Conservation (phyloP, 129 eudicot genomes). For the Flaveria bidentis region DNA sequence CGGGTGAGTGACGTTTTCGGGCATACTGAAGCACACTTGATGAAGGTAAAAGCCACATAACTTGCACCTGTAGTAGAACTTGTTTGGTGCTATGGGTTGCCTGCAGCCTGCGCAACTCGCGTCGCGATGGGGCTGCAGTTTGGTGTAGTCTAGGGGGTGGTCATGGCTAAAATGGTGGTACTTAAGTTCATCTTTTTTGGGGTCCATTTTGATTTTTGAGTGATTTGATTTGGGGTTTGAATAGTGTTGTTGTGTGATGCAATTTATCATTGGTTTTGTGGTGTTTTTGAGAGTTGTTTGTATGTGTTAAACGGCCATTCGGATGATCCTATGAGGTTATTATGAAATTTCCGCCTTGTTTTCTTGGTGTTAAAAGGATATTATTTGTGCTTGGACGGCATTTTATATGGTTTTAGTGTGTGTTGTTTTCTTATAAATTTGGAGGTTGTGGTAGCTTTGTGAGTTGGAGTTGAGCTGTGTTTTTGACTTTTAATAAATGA, state of each 20-base stretch:
- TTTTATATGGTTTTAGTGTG: not conserved
- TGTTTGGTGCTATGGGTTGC: constrained; percentile 35
- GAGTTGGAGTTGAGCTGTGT: not conserved
- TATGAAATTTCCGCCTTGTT: constrained; percentile 6
- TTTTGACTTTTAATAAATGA: no score
- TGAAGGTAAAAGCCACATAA: constrained; percentile 57
- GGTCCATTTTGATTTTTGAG: constrained; percentile 29
- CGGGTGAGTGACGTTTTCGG: constrained; percentile 50
- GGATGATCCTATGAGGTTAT: constrained; percentile 2
- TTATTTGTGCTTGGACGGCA: constrained; percentile 19
- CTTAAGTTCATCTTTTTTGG: constrained; percentile 9
- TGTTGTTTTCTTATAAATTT: not conserved
- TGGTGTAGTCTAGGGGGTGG: constrained; percentile 41
- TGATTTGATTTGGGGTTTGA: not conserved
- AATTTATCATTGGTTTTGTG: not conserved
- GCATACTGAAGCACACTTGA: constrained; percentile 62
- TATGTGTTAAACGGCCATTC: not conserved
- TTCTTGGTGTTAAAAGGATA: constrained; percentile 1
- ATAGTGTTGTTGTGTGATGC: not conserved
- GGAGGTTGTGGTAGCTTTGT: not conserved
- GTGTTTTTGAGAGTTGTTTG: not conserved
- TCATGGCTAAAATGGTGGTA: constrained; percentile 51
- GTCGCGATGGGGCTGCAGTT: constrained; percentile 11
- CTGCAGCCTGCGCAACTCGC: constrained; percentile 54
- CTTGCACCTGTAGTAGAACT: constrained; percentile 52